Evolutionary conservation across 2,329 filamentous ascomycete genomes (phyloP).

Genomic region (Neurospora sp.): DNA sequence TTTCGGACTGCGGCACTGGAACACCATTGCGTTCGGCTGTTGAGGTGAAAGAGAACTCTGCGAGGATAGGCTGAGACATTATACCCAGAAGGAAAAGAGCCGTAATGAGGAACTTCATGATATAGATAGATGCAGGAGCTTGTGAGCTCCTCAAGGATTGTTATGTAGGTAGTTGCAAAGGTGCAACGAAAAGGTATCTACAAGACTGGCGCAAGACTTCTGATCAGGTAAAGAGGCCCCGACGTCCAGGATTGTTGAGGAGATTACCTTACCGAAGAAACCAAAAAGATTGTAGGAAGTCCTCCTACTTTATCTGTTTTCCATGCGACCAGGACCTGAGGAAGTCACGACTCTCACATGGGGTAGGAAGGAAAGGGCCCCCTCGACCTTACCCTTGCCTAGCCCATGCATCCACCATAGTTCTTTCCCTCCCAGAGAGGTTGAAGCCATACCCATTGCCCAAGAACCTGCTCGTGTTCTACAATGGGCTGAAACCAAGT

Average conservation of each 20-base stretch:
- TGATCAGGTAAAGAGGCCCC: neutral
- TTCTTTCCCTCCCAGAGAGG: neutral
- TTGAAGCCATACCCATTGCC: neutral
- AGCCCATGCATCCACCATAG: neutral
- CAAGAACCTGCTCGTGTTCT: neutral
- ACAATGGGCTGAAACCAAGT: neutral
- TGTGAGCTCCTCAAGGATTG: neutral
- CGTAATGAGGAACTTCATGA: constrained; percentile 13
- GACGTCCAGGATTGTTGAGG: neutral
- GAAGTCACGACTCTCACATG: neutral
- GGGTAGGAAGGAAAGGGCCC: neutral
- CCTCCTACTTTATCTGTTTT: neutral
- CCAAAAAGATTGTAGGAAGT: neutral
- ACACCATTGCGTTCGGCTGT: constrained; percentile 14
- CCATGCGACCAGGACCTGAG: neutral
- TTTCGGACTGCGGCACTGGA: constrained; percentile 14
- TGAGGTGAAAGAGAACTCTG: constrained; percentile 14
- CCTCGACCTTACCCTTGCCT: neutral
- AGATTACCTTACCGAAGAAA: neutral
- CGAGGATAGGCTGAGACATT: constrained; percentile 5
- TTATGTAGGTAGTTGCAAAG: neutral
- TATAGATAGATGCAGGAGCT: neutral
- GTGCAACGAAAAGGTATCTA: neutral
- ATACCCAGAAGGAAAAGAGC: constrained; percentile 11
- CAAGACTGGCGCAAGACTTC: neutral